Conservation (phyloP, 768 basidiomycete species). For the Austroboletus eburneus region DNA sequence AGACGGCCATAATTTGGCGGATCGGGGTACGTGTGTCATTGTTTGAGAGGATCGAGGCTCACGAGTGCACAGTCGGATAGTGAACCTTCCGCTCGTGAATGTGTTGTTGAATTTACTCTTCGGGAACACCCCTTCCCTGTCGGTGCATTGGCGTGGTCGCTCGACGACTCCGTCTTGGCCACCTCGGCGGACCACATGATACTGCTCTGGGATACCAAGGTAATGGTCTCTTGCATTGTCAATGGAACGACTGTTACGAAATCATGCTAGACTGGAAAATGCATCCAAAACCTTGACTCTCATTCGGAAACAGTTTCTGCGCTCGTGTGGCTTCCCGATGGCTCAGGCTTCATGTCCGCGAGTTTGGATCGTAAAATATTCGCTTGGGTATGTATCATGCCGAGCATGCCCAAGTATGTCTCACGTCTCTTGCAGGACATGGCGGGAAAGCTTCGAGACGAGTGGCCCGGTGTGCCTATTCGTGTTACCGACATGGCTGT, state of each 20-base stretch:
- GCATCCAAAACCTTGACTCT: slow-evolving; percentile 58
- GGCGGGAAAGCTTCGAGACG: slow-evolving; percentile 66
- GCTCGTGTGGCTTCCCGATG: slow-evolving; percentile 84
- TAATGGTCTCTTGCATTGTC: slow-evolving; percentile 28
- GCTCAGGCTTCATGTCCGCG: slow-evolving; percentile 84
- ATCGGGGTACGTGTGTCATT: slow-evolving; percentile 58
- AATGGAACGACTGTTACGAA: slow-evolving; percentile 4
- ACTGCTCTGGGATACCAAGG: slow-evolving; percentile 89
- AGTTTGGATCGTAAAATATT: slow-evolving; percentile 81
- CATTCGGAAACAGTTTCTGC: slow-evolving; percentile 85
- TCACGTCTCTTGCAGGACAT: slow-evolving; percentile 49
- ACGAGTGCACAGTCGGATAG: slow-evolving; percentile 37
- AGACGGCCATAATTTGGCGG: slow-evolving; percentile 84
- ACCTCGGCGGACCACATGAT: slow-evolving; percentile 79
- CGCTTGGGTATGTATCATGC: slow-evolving; percentile 62
- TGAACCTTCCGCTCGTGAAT: slow-evolving; percentile 52
- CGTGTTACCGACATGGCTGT: slow-evolving; percentile 85
- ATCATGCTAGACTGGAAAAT: slow-evolving; percentile 62
- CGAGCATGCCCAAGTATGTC: slow-evolving; percentile 1
- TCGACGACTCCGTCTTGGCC: slow-evolving; percentile 79
- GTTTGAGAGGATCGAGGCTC: slow-evolving; percentile 3
- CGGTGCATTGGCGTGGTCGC: slow-evolving; percentile 87
- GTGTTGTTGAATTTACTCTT: slow-evolving; percentile 55
- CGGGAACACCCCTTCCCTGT: slow-evolving; percentile 77
- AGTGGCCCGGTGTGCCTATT: slow-evolving; percentile 67